Evolutionary conservation across 116 monocot genomes (phyloP), one percentile per base, ranked within the genome.

Genomic region (Iris pallida): DNA sequence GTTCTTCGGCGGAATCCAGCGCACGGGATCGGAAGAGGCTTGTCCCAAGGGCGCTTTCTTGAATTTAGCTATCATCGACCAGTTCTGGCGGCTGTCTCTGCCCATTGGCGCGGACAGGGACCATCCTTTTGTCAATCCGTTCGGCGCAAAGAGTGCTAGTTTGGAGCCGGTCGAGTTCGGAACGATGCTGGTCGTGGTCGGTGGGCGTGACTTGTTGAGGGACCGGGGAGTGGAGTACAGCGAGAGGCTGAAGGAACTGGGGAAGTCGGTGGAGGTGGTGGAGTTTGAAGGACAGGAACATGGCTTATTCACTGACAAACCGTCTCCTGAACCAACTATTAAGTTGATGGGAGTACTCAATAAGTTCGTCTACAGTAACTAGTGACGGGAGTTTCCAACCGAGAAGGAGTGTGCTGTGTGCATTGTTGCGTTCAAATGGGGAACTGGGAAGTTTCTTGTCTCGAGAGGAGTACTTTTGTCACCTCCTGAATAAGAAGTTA

Each of bases 11-110:
- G 87, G 84, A 56, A 73, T 44, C 11, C 11, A 66, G 63, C 75
- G 62, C 42, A 77, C 90, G 9, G 51, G 14, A 44, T 86, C 84
- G 0, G 90, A 90, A 63, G 64, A 53, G 14, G 73, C 81, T 48
- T 85, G 86, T 68, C 90, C 86, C 4, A 10, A 16, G 10, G 86
- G 81, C 12, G 83, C 86, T n/a, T 90, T 86, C 61, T 62, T 90
- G 61, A 81, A 72, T 47, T 14, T 65, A 14, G 83, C 83, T 47
- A 57, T 76, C 19, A 73, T 58, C 66, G 86, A 87, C 68, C 65
- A 82, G 66, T 87, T 66, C 53, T 91, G 91, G 80, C 61, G 82
- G 60, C 70, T 91, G 11, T 68, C 87, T 0, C 66, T 91, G 8
- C 87, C 91, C 3, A 8, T 16, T 5, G 86, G 83, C 4, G 79